Evolutionary conservation across 352 stramenopile species (phyloP).

Genomic region (Globisporangium nodosum): DNA sequence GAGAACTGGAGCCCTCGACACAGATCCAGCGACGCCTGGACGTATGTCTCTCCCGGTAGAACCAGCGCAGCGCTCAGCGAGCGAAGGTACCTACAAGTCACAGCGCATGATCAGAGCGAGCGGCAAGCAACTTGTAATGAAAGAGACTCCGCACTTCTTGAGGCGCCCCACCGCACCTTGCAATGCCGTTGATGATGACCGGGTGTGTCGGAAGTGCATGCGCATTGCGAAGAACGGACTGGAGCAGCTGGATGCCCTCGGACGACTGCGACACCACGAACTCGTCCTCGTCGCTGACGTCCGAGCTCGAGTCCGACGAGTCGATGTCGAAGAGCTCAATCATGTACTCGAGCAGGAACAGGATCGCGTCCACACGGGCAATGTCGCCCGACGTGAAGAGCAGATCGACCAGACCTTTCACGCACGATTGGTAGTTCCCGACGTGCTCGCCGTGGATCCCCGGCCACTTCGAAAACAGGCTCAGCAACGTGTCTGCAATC

Average conservation of each 20-base stretch:
- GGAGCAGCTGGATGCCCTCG: conserved; percentile 49
- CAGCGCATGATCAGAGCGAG: not conserved
- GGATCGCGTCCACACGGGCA: conserved; percentile 54
- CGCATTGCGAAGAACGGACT: conserved; percentile 41
- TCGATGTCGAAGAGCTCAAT: conserved; percentile 82
- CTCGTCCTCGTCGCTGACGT: conserved; percentile 26
- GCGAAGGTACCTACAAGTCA: conserved; percentile 45
- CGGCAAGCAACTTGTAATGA: not conserved
- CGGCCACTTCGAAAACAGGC: conserved; percentile 81
- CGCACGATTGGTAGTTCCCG: conserved; percentile 44
- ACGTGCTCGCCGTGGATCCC: conserved; percentile 21
- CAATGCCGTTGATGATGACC: conserved; percentile 48
- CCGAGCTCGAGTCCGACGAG: conserved; percentile 61
- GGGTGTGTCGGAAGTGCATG: conserved; percentile 47
- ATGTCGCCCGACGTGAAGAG: conserved; percentile 42
- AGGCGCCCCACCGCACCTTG: conserved; percentile 22
- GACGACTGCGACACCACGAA: conserved; percentile 14
- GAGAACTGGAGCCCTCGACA: conserved; percentile 42
- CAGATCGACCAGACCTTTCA: conserved; percentile 53
- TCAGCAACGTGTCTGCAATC: conserved; percentile 76
- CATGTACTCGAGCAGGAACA: conserved; percentile 70
- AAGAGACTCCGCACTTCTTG: not conserved
- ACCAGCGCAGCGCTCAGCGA: conserved; percentile 49
- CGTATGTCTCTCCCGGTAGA: conserved; percentile 39
- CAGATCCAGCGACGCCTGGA: conserved; percentile 36